Percentiles rank a stretch among this genome's conserved stretches.
These are phyloP conservation scores for Sphagnum magellanicum DNA, from an alignment of 228 moss, liverwort and hornwort genomes.

Conservation along the genomic window DNA sequence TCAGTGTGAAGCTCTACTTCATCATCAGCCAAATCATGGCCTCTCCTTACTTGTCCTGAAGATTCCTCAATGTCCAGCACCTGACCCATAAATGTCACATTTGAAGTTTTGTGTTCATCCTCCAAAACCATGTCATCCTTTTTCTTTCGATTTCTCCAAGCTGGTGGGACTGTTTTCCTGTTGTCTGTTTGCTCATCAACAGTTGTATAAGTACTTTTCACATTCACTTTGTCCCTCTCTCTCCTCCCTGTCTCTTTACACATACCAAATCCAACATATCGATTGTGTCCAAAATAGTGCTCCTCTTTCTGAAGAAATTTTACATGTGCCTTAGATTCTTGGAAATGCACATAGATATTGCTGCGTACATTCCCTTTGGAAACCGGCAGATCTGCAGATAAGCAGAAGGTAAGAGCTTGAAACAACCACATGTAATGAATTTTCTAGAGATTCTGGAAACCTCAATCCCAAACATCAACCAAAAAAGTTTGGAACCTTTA, in stretches of 20 bases:
- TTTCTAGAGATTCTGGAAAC: background rate
- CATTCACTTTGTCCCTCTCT: background rate
- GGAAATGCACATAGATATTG: no score
- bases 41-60: background rate
- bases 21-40: background rate
- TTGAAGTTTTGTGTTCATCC: background rate
- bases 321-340: background rate
- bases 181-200: no score
- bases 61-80: background rate
- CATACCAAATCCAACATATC: conserved; percentile 1
- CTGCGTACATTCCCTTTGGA: no score
- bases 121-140: background rate
- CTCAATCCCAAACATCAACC: background rate
- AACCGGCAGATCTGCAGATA: no score
- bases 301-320: background rate
- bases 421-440: background rate
- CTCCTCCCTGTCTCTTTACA: background rate
- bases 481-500: background rate
- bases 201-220: background rate
- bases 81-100: background rate
- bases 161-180: background rate
- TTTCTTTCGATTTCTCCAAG: background rate
- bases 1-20: background rate
- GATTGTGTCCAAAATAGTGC: background rate
- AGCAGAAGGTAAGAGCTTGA: no score